These are phyloP conservation scores for Coniochaeta ligniaria DNA, from an alignment of 2,329 filamentous ascomycete genomes.

Conservation along the genomic window DNA sequence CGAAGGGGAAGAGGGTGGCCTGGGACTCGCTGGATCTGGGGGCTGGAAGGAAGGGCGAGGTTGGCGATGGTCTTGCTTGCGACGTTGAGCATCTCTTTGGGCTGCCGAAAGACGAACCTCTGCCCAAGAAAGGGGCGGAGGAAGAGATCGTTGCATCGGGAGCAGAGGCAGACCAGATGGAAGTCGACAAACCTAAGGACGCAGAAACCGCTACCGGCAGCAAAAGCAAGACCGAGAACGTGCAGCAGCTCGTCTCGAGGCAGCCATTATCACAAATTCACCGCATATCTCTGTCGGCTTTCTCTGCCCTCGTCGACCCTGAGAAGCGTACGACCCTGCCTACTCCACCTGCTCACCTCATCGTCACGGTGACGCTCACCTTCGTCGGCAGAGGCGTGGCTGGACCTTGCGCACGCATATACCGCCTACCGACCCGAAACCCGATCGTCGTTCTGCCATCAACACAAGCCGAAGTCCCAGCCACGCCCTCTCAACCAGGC, in stretches of 20 bases:
- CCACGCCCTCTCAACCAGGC: slow-evolving; percentile 27
- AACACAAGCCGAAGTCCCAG: slow-evolving; percentile 36
- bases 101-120: slow-evolving; percentile 12
- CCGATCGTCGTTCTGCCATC: slow-evolving; percentile 14
- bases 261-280: slow-evolving; percentile 18
- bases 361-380: slow-evolving; percentile 59
- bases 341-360: slow-evolving; percentile 25
- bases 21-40: slow-evolving; percentile 73
- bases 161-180: slow-evolving; percentile 3
- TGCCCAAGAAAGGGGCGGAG: background rate
- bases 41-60: slow-evolving; percentile 67
- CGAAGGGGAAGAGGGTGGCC: slow-evolving; percentile 72
- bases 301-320: slow-evolving; percentile 23
- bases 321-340: slow-evolving; percentile 11
- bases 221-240: background rate
- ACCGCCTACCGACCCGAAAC: slow-evolving; percentile 60
- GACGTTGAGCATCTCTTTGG: slow-evolving; percentile 70
- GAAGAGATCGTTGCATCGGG: background rate
- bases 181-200: slow-evolving; percentile 8
- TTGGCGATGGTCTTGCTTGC: slow-evolving; percentile 75
- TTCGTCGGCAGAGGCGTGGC: slow-evolving; percentile 66
- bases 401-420: slow-evolving; percentile 69
- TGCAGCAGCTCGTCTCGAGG: background rate
- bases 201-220: background rate
- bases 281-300: slow-evolving; percentile 29